These are phyloP conservation scores for Thymus mandschuricus DNA, from an alignment of 257 asterid species.

Conservation along the genomic window DNA sequence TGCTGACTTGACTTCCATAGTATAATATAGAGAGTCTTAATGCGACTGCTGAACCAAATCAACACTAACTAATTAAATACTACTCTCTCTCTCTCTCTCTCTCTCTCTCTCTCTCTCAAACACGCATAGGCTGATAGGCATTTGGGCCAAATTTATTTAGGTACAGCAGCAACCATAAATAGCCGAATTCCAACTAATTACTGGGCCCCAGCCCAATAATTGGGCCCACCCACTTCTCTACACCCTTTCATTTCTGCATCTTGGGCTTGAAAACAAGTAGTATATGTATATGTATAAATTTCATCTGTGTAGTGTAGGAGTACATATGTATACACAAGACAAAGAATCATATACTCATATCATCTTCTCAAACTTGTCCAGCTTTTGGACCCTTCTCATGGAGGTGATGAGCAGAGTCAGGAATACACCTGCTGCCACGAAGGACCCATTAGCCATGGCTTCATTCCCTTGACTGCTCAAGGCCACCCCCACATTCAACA, in stretches of 20 bases:
- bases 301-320: neutral
- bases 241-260: too few species aligned
- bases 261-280: too few species aligned
- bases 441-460: conserved; percentile 65
- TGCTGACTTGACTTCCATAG: conserved; percentile 18
- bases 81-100: too few species aligned
- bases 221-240: too few species aligned
- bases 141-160: too few species aligned
- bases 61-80: neutral
- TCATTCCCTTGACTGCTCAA: conserved; percentile 67
- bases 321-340: conserved; percentile 20
- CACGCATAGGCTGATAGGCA: too few species aligned
- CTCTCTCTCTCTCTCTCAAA: too few species aligned
- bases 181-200: too few species aligned
- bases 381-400: conserved; percentile 87
- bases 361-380: conserved; percentile 91
- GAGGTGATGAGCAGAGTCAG: conserved; percentile 66
- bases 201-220: too few species aligned
- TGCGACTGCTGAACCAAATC: neutral
- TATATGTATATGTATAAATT: too few species aligned
- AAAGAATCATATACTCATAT: conserved; percentile 42
- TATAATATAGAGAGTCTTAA: neutral
- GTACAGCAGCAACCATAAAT: too few species aligned
- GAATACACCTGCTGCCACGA: conserved; percentile 85
- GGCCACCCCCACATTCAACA: conserved; percentile 72